Conservation (phyloP, 495 filamentous ascomycete genomes). For the Jackrogersella minutella region DNA sequence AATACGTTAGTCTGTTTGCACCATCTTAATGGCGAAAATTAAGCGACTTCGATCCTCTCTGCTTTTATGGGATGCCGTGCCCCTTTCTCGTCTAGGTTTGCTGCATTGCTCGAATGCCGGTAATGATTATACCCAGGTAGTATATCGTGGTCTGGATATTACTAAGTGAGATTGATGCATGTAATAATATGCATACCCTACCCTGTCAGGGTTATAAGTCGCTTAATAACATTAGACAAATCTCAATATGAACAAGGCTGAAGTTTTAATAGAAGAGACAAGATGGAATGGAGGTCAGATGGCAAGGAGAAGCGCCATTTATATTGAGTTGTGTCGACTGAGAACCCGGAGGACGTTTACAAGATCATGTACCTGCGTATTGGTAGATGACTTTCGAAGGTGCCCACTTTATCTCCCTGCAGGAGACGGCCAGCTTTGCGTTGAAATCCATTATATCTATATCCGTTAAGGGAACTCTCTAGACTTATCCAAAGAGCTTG, state of each 20-base stretch:
- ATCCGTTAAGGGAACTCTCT: no score
- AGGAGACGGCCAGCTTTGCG: background rate
- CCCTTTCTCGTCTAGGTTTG: constrained; percentile 1
- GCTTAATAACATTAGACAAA: background rate
- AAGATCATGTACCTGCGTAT: background rate
- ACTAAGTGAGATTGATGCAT: background rate
- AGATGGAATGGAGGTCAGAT: background rate
- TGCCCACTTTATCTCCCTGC: no score
- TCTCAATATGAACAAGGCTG: constrained; percentile 20
- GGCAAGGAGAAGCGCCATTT: constrained; percentile 27
- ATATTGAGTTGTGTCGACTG: constrained; percentile 23
- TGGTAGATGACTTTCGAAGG: no score
- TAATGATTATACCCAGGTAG: background rate
- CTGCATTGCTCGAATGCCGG: background rate
- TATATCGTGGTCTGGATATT: background rate
- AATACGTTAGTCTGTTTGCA: constrained; percentile 31
- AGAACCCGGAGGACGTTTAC: constrained; percentile 38
- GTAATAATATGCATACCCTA: constrained; percentile 2
- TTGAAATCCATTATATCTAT: background rate
- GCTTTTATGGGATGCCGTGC: constrained; percentile 20
- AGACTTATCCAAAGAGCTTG: no score
- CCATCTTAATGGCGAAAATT: constrained; percentile 6
- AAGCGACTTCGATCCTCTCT: constrained; percentile 8
- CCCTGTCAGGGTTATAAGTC: background rate
- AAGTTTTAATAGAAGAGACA: constrained; percentile 6